Percentiles rank a stretch among this genome's conserved stretches.
Conservation (phyloP, 495 filamentous ascomycete species). For the Xylaria sp. region DNA sequence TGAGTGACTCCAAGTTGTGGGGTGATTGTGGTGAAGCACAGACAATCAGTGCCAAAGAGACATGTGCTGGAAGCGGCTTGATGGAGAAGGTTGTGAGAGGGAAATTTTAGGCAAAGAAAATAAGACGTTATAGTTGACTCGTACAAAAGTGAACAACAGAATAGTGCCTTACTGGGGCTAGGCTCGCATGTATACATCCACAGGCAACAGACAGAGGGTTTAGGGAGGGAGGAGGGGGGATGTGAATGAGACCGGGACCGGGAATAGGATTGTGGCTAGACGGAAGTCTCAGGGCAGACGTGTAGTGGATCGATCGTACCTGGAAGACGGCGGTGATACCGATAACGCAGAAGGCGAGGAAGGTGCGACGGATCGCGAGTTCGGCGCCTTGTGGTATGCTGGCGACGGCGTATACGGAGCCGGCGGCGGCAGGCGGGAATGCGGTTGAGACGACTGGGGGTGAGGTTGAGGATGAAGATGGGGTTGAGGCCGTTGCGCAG, state of each 20-base stretch:
- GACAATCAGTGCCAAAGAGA: constrained; percentile 18
- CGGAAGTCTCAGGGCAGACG: constrained; percentile 7
- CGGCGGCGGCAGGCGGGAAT: constrained; percentile 20
- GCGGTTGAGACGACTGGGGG: not conserved
- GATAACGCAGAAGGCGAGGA: constrained; percentile 33
- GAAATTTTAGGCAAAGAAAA: not conserved
- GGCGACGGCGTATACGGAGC: constrained; percentile 26
- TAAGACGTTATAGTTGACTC: too few relatives aligned
- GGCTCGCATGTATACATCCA: constrained; percentile 4
- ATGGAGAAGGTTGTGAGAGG: not conserved
- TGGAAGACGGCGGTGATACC: constrained; percentile 33
- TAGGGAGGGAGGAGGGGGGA: not conserved
- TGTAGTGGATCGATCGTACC: constrained; percentile 32
- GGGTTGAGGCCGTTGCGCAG: constrained; percentile 17
- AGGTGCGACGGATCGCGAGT: constrained; percentile 34
- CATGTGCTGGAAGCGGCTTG: too few relatives aligned
- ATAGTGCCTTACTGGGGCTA: constrained; percentile 3
- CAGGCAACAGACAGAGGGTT: constrained; percentile 24
- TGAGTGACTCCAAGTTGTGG: constrained; percentile 15
- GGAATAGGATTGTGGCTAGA: not conserved
- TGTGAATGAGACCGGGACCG: not conserved
- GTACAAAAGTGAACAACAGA: not conserved
- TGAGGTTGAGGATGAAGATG: constrained; percentile 15
- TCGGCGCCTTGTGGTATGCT: constrained; percentile 20
- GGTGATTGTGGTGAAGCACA: constrained; percentile 17